A percentile compares a stretch with the other conserved stretches of the same genome.
Conservation (phyloP, 2,329 filamentous ascomycete genomes). For the Aspergillus sp. region DNA sequence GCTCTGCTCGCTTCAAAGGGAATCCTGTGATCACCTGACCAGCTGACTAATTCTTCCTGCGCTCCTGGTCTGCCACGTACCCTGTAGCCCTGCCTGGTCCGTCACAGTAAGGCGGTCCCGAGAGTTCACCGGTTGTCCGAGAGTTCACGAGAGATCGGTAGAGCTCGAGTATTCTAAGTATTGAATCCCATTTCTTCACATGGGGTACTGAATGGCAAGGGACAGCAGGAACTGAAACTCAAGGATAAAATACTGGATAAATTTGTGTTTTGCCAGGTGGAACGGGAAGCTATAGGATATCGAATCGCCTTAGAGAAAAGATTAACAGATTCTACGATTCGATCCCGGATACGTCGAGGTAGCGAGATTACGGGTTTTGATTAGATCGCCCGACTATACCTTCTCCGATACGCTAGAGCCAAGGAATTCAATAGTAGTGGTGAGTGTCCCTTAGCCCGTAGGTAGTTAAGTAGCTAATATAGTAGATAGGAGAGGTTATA, state of each 20-base stretch:
- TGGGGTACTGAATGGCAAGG: slow-evolving; percentile 19
- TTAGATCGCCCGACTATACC: slow-evolving; percentile 23
- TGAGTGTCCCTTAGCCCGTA: slow-evolving; percentile 21
- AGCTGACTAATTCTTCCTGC: too few species aligned
- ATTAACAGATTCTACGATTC: slow-evolving; percentile 15
- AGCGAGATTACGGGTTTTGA: slow-evolving; percentile 24
- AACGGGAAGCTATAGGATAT: slow-evolving; percentile 13
- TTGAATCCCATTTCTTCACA: too few species aligned
- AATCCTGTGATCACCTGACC: too few species aligned
- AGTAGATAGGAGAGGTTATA: slow-evolving; percentile 12
- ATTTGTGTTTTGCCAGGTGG: slow-evolving; percentile 23
- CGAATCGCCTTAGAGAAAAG: slow-evolving; percentile 15
- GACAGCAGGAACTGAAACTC: slow-evolving; percentile 24
- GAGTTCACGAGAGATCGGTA: too few species aligned
- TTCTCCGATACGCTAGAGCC: slow-evolving; percentile 24
- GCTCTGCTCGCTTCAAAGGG: too few species aligned
- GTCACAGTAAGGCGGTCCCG: too few species aligned
- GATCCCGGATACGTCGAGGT: slow-evolving; percentile 16
- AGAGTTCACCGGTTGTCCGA: too few species aligned
- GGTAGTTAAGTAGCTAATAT: slow-evolving; percentile 5
- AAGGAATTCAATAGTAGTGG: slow-evolving; percentile 32
- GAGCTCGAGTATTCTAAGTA: too few species aligned
- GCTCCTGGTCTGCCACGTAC: too few species aligned
- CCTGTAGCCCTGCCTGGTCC: too few species aligned
- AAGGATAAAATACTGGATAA: slow-evolving; percentile 23